These are phyloP conservation scores for Friedmanniomyces simplex DNA, from an alignment of 495 filamentous ascomycete genomes.

Conservation along the genomic window DNA sequence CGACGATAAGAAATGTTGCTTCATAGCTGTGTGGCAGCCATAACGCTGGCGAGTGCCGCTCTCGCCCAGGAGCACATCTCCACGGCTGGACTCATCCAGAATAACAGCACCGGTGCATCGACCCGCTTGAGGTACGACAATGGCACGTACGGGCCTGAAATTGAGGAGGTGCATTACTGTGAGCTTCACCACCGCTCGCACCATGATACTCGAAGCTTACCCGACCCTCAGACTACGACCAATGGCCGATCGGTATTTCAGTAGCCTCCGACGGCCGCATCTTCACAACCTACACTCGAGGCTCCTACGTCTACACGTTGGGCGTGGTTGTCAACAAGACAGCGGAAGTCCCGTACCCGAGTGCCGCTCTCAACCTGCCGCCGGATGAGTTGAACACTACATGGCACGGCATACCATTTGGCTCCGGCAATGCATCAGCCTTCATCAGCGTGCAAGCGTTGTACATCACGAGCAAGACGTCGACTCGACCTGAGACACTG, in stretches of 20 bases:
- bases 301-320: slow-evolving; percentile 28
- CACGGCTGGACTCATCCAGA: slow-evolving; percentile 12
- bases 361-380: slow-evolving; percentile 28
- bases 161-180: slow-evolving; percentile 35
- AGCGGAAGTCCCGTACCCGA: slow-evolving; percentile 32
- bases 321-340: slow-evolving; percentile 32
- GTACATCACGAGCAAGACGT: slow-evolving; percentile 25
- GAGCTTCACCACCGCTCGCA: not conserved
- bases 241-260: slow-evolving; percentile 36
- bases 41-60: not conserved
- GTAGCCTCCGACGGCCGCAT: slow-evolving; percentile 31
- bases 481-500: slow-evolving; percentile 27
- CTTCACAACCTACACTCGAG: slow-evolving; percentile 35
- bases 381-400: slow-evolving; percentile 25
- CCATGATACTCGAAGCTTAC: not conserved
- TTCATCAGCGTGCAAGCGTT: slow-evolving; percentile 36
- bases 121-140: slow-evolving; percentile 31
- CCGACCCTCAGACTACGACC: slow-evolving; percentile 27
- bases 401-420: slow-evolving; percentile 28
- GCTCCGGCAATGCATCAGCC: slow-evolving; percentile 26
- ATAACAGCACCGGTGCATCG: slow-evolving; percentile 15
- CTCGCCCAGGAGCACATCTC: not conserved
- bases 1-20: not conserved
- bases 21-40: not conserved
- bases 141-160: slow-evolving; percentile 30